Conservation (phyloP, 768 basidiomycete genomes). For the Cystofilobasidium ferigula region DNA sequence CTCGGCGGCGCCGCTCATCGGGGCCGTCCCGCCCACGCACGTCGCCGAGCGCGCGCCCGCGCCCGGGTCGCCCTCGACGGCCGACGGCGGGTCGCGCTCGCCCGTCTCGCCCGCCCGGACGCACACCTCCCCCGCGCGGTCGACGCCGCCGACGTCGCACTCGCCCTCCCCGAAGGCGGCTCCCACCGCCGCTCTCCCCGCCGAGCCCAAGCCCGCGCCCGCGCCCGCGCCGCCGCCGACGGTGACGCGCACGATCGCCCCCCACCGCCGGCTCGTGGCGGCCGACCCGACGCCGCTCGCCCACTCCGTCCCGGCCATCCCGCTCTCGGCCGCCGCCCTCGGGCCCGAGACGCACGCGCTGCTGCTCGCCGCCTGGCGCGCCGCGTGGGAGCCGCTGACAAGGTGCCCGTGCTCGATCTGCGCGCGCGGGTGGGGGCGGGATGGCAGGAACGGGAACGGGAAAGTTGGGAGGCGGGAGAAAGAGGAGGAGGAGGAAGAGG, state of each 20-base stretch:
- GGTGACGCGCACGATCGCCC: too few relatives aligned
- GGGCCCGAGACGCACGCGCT: neutral
- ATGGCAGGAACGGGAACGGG: too few relatives aligned
- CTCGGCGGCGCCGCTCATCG: neutral
- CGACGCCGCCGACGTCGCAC: neutral
- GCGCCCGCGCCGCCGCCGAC: too few relatives aligned
- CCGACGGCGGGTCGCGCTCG: too few relatives aligned
- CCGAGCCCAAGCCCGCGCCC: neutral
- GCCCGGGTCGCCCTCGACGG: neutral
- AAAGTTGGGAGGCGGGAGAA: too few relatives aligned
- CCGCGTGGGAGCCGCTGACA: neutral
- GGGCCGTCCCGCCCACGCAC: neutral
- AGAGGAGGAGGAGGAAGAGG: too few relatives aligned
- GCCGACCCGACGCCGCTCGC: neutral
- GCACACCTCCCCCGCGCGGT: neutral
- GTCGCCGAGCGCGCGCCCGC: neutral
- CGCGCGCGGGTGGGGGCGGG: neutral
- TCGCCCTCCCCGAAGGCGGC: neutral
- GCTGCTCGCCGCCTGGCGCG: neutral
- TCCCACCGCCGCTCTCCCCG: too few relatives aligned
- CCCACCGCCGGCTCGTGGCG: neutral
- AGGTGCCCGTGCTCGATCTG: neutral
- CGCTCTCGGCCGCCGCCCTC: neutral
- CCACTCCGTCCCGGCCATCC: neutral
- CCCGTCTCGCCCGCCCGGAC: too few relatives aligned